These are phyloP conservation scores for Exophiala lecanii-corni DNA, from an alignment of 2,329 filamentous ascomycete species.

Conservation along the genomic window DNA sequence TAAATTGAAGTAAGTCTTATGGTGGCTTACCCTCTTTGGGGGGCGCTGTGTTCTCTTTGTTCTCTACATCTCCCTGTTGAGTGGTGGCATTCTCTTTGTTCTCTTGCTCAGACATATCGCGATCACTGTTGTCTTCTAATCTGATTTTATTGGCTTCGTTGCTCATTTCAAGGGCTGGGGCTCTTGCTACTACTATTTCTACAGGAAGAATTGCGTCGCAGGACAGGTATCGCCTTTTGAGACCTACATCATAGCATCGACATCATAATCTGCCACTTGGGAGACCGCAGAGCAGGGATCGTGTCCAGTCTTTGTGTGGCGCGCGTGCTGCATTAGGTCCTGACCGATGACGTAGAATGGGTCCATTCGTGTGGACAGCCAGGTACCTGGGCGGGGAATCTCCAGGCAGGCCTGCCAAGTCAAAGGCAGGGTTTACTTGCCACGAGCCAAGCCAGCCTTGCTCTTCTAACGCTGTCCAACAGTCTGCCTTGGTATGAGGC, in stretches of 20 bases:
- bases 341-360: too few species aligned
- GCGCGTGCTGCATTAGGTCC: too few species aligned
- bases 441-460: too few species aligned
- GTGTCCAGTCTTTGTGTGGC: neutral
- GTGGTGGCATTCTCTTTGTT: conserved; percentile 6
- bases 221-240: too few species aligned
- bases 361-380: too few species aligned
- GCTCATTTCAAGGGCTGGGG: neutral
- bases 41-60: conserved; percentile 9
- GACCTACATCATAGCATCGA: neutral
- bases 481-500: too few species aligned
- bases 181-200: too few species aligned
- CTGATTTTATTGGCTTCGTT: too few species aligned
- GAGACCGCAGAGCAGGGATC: neutral
- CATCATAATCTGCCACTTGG: neutral
- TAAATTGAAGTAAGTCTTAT: neutral
- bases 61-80: conserved; percentile 1
- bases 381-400: too few species aligned
- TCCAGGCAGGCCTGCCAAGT: too few species aligned
- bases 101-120: conserved; percentile 9
- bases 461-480: too few species aligned
- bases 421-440: too few species aligned
- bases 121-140: conserved; percentile 11
- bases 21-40: conserved; percentile 2
- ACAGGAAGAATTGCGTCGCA: neutral